Evolutionary conservation across 192 early-diverging fungal species (phyloP).

Genomic region (Coemansia asiatica): DNA sequence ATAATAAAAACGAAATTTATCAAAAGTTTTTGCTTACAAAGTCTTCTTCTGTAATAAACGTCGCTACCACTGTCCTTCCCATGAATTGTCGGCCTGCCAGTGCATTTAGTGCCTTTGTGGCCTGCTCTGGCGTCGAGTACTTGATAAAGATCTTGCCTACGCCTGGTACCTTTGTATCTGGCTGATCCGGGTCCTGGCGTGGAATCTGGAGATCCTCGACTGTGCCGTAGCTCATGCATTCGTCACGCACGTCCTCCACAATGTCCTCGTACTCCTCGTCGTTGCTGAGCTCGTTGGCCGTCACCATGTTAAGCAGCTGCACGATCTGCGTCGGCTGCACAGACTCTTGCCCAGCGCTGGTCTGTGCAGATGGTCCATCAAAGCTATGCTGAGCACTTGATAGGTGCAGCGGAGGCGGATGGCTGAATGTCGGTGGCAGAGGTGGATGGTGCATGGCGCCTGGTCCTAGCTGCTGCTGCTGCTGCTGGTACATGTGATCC

Average conservation of each 20-base stretch:
- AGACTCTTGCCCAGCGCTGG: neutral
- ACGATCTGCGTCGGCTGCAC: conserved; percentile 75
- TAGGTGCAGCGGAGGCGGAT: conserved; percentile 19
- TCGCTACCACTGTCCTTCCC: conserved; percentile 87
- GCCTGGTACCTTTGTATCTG: conserved; percentile 59
- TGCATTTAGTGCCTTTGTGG: conserved; percentile 69
- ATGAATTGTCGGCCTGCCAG: conserved; percentile 93
- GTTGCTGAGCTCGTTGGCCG: conserved; percentile 77
- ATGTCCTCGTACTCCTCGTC: conserved; percentile 90
- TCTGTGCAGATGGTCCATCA: no score
- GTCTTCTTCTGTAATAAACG: conserved; percentile 75
- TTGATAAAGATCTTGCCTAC: conserved; percentile 94
- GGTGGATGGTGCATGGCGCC: conserved; percentile 7
- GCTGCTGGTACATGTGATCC: conserved; percentile 24
- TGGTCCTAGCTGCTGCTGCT: conserved; percentile 6
- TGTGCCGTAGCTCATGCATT: conserved; percentile 84
- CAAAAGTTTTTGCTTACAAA: conserved; percentile 69
- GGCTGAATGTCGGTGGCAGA: conserved; percentile 36
- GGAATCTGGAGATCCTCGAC: conserved; percentile 84
- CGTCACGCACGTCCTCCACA: conserved; percentile 84
- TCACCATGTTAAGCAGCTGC: conserved; percentile 95
- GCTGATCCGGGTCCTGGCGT: conserved; percentile 57
- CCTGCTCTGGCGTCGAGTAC: conserved; percentile 62
- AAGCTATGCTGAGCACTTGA: neutral
- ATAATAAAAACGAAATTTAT: neutral